Base-by-base conservation (phyloP, 495 filamentous ascomycete species). In the Aspergillus affinis region DNA sequence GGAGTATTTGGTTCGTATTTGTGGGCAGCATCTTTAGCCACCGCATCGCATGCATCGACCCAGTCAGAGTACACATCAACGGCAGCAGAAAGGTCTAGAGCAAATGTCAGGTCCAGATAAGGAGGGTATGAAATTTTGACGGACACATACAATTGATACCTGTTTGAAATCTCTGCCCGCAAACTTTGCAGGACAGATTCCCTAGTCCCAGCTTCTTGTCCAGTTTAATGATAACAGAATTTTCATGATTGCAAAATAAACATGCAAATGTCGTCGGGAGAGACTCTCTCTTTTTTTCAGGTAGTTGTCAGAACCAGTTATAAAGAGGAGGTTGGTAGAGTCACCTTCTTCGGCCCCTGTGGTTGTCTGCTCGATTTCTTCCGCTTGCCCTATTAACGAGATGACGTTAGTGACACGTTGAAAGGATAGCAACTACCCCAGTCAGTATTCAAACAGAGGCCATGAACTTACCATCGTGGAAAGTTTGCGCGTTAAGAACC, bases 31-130 rank as follows among this genome's bases (percentile, higher is more conserved):
- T 86, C 80, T 64, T 88, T 88, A 15, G 88, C 87, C 48, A 89
- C 86, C 45, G 81, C 84, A 78, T 97, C 93, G 70, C 94, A 97
- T 41, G 94, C 94, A 76, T 98, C 94, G 54, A 98, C 89, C 94
- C 94, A 98, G 69, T 97, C 95, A 30, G 91, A 90, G 69, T 98
- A 98, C 17, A 98, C 93, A 67, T 98, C 94, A 29, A 98, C 91
- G 1, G 90, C 82, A 17, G 89, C 88, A 41, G 91, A 93, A 57
- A 98, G 86, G 69, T 92, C 92, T 96, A 54, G 1, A 53, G 27
- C 20, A 54, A 15, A 36, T 29, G 20, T 30, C 61, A 36, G 20
- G 15, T 41, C 26, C 29, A 19, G n/a, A 12, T 45, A 6, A 10
- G 0, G 29, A 10, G 29, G 21, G 30, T 56, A 51, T 29, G 15